These are phyloP conservation scores for Cladophialophora chaetospira DNA, from an alignment of 2,329 filamentous ascomycete species.

Conservation along the genomic window DNA sequence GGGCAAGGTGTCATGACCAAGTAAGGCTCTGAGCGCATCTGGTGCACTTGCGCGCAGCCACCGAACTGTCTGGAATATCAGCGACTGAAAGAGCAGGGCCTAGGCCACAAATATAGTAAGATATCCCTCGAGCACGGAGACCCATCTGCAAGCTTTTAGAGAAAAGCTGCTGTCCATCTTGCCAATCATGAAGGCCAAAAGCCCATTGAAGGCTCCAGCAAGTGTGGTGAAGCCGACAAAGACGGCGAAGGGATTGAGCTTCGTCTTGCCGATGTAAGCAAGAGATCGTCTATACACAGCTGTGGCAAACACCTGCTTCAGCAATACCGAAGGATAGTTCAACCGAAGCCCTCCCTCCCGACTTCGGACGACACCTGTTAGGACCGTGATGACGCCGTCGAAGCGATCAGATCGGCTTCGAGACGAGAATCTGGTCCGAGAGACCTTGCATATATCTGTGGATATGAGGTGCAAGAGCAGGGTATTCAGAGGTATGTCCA, in stretches of 20 bases:
- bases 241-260: constrained; percentile 42
- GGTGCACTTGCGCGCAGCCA: background rate
- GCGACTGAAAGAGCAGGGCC: constrained; percentile 35
- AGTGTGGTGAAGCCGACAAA: constrained; percentile 42
- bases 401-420: background rate
- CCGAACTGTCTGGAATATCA: constrained; percentile 38
- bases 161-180: constrained; percentile 50
- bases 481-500: constrained; percentile 71
- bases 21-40: background rate
- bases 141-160: constrained; percentile 39
- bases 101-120: constrained; percentile 36
- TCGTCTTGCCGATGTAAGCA: constrained; percentile 43
- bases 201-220: constrained; percentile 47
- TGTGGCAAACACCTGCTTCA: background rate
- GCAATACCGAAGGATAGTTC: background rate
- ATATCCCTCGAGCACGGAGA: constrained; percentile 43
- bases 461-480: constrained; percentile 67
- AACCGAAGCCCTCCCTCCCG: background rate
- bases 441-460: constrained; percentile 59
- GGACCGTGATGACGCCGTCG: background rate
- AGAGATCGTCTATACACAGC: constrained; percentile 9
- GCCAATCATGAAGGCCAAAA: constrained; percentile 55
- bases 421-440: background rate
- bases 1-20: background rate
- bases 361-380: background rate